Base-by-base conservation (phyloP, 306 rosid genomes). In the Castanea sativa region DNA sequence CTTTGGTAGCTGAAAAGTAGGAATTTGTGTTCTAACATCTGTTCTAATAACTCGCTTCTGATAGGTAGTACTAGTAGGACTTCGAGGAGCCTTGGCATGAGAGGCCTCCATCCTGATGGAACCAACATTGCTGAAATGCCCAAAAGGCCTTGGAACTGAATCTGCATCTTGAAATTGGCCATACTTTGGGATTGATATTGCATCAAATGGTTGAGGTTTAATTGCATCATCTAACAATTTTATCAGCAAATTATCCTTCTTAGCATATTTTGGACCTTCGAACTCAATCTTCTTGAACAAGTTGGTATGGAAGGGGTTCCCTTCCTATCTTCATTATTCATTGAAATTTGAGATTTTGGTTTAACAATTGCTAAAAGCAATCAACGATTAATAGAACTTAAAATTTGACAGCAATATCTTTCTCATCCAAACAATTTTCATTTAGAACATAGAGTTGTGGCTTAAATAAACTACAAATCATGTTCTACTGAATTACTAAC, bases 281-380 rank as follows among this genome's bases (percentile, higher is more conserved):
- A 83, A 80, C 98, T 93, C 73, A 81, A 77, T 76, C 99, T 89
- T 81, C 97, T 90, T 4, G 85, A 71, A 58, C 87, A 92, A 19
- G 86, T 88, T 30, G 87, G 74, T 12, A 78, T 14, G 45, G 84
- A 58, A 5, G 95, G 91, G 3, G 73, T 55, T 76, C 85, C 88
- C 81, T 79, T 88, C 73, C 74, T 85, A 63, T 83, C 88, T 70
- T 86, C 87, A 45, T 59, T 61, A 59, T 78, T 86, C 83, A 55
- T 69, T 23, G 23, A 23, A 23, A 23, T 23, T 23, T 23, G 23
- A 23, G 23, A 23, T 23, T 23, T 23, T 23, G 23, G 23, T 23
- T 23, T 23, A 25, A 25, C 1, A 35, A 35, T 1, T 35, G 41
- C 41, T 1, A 35, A 35, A 35, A 3, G 41, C 1, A 1, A 35